Evolutionary conservation across 192 early-diverging fungal species (phyloP).

Genomic region (Radiomyces spectabilis): DNA sequence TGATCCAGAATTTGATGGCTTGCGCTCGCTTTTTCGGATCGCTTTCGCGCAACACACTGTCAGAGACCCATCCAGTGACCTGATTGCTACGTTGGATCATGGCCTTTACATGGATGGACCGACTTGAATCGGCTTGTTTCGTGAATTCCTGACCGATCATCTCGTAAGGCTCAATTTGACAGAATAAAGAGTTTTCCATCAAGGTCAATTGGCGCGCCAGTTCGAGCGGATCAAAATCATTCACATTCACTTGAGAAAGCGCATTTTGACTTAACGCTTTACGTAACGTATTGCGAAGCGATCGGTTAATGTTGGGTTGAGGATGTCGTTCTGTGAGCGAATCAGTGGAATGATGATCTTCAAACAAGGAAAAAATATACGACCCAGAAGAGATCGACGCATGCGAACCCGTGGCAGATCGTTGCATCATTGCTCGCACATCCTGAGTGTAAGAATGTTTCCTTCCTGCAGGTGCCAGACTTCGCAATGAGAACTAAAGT

Average conservation of each 20-base stretch:
- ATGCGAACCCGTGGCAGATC: constrained; percentile 1
- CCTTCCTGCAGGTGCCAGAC: neutral
- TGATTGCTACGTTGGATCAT: constrained; percentile 67
- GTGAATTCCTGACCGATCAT: constrained; percentile 60
- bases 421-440: neutral
- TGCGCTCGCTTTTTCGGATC: constrained; percentile 24
- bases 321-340: no score
- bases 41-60: constrained; percentile 54
- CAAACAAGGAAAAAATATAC: constrained; percentile 5
- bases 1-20: constrained; percentile 4
- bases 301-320: constrained; percentile 2
- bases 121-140: constrained; percentile 35
- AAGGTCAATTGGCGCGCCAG: constrained; percentile 82
- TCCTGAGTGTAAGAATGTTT: no score
- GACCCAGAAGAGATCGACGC: constrained; percentile 4
- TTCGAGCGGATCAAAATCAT: constrained; percentile 70
- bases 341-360: neutral
- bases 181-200: constrained; percentile 62
- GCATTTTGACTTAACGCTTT: constrained; percentile 2
- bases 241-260: constrained; percentile 33
- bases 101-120: constrained; percentile 60
- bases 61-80: constrained; percentile 70
- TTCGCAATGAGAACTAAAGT: constrained; percentile 1
- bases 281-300: constrained; percentile 9
- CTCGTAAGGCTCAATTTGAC: constrained; percentile 63